These are phyloP conservation scores for Vitellaria paradoxa DNA, from an alignment of 179 eudicot genomes.

Conservation along the genomic window DNA sequence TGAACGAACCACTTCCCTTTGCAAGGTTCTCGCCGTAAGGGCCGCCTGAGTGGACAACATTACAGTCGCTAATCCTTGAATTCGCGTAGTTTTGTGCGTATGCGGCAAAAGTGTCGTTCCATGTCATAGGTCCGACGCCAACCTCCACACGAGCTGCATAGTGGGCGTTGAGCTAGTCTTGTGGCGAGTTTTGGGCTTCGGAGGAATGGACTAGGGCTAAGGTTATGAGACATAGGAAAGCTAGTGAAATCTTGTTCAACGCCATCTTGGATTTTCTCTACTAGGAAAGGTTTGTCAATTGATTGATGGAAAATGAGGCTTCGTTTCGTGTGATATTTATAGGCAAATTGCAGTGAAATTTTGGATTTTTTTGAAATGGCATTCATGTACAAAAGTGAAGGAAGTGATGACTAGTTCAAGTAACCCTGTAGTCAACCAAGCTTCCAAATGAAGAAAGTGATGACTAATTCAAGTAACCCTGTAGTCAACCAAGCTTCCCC, in stretches of 20 bases:
- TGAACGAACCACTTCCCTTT: slow-evolving; percentile 24
- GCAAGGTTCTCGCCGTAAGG: slow-evolving; percentile 59
- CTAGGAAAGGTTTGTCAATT: no score
- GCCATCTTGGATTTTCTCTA: not conserved
- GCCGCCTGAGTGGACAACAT: slow-evolving; percentile 33
- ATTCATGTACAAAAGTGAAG: no score
- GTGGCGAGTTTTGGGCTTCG: slow-evolving; percentile 40
- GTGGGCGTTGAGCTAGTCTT: slow-evolving; percentile 42
- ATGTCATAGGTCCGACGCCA: slow-evolving; percentile 31
- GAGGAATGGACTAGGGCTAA: not conserved
- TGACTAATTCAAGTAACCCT: no score
- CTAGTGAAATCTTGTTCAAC: not conserved
- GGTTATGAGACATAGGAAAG: not conserved
- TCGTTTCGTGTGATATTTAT: no score
- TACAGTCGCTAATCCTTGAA: slow-evolving; percentile 31
- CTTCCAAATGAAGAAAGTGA: no score
- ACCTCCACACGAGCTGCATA: slow-evolving; percentile 31
- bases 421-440: no score
- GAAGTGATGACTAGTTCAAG: no score
- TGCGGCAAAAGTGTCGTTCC: slow-evolving; percentile 30
- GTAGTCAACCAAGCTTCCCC: no score
- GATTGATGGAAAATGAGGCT: no score
- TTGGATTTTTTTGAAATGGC: no score
- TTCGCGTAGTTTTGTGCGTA: slow-evolving; percentile 44
- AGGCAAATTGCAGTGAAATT: no score